Conservation (phyloP, 768 basidiomycete genomes). For the Pseudohyphozyma bogoriensis region DNA sequence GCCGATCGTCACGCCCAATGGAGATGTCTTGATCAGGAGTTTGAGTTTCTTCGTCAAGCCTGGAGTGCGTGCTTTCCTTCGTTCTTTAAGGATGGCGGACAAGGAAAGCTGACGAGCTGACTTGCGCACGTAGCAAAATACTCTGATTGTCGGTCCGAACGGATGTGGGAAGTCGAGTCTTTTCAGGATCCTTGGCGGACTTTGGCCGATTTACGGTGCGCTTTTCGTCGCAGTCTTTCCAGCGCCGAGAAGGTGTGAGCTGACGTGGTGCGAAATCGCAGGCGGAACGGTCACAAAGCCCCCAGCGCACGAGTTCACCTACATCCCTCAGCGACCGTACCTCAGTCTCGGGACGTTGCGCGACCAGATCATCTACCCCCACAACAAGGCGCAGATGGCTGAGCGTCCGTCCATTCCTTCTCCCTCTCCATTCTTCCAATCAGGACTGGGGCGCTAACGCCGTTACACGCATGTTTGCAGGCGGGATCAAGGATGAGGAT, state of each 20-base stretch:
- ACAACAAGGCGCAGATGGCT: constrained; percentile 66
- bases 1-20: constrained; percentile 91
- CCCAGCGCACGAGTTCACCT: constrained; percentile 72
- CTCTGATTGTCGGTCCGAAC: constrained; percentile 46
- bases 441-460: neutral
- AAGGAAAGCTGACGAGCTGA: neutral
- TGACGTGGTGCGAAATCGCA: constrained; percentile 9
- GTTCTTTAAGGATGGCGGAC: neutral
- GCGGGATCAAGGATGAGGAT: constrained; percentile 54
- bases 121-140: neutral
- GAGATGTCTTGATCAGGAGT: constrained; percentile 74
- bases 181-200: constrained; percentile 88
- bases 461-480: neutral
- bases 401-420: constrained; percentile 49
- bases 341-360: constrained; percentile 85
- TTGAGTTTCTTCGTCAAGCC: constrained; percentile 82
- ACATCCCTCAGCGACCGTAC: constrained; percentile 94
- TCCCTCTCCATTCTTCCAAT: neutral
- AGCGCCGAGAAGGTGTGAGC: neutral
- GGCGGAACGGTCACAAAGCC: constrained; percentile 81
- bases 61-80: constrained; percentile 48
- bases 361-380: constrained; percentile 93
- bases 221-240: constrained; percentile 15
- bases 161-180: constrained; percentile 50
- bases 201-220: constrained; percentile 79